These are phyloP conservation scores for Yarrowia deformans DNA, from an alignment of 805 yeast species.

Conservation along the genomic window DNA sequence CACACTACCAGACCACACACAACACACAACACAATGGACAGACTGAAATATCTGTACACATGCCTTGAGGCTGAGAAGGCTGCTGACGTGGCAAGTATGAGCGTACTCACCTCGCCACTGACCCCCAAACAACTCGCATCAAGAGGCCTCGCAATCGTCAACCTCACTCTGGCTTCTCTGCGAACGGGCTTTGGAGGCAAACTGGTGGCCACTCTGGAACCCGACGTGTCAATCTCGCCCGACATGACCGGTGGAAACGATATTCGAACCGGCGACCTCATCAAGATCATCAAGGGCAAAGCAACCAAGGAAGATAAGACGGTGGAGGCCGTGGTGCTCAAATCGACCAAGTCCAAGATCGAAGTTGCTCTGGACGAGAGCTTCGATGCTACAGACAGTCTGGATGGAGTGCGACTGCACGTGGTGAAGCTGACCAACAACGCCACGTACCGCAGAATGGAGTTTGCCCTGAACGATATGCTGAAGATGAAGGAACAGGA, in stretches of 20 bases:
- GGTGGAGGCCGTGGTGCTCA: constrained; percentile 72
- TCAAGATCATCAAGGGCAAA: constrained; percentile 53
- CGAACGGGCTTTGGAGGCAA: constrained; percentile 84
- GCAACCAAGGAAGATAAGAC: constrained; percentile 41
- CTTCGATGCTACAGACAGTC: constrained; percentile 58
- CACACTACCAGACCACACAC: neutral
- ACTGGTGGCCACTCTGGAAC: constrained; percentile 65
- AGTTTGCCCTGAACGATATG: constrained; percentile 72
- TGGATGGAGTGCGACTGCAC: constrained; percentile 59
- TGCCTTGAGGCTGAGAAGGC: constrained; percentile 52
- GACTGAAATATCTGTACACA: neutral
- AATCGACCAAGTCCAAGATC: constrained; percentile 58
- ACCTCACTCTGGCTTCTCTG: constrained; percentile 65
- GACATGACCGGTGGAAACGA: constrained; percentile 49
- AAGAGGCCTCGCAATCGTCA: constrained; percentile 77
- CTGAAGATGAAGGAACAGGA: constrained; percentile 54
- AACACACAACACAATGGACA: neutral
- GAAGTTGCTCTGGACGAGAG: constrained; percentile 68
- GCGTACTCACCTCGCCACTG: constrained; percentile 55
- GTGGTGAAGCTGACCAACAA: constrained; percentile 63
- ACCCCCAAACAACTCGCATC: constrained; percentile 72
- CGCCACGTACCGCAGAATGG: constrained; percentile 63
- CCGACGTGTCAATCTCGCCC: constrained; percentile 57
- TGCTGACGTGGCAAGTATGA: constrained; percentile 61
- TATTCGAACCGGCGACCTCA: constrained; percentile 76